Evolutionary conservation across 768 basidiomycete species (phyloP), one percentile per base, ranked within the genome.

Genomic region (Daedalea quercina): DNA sequence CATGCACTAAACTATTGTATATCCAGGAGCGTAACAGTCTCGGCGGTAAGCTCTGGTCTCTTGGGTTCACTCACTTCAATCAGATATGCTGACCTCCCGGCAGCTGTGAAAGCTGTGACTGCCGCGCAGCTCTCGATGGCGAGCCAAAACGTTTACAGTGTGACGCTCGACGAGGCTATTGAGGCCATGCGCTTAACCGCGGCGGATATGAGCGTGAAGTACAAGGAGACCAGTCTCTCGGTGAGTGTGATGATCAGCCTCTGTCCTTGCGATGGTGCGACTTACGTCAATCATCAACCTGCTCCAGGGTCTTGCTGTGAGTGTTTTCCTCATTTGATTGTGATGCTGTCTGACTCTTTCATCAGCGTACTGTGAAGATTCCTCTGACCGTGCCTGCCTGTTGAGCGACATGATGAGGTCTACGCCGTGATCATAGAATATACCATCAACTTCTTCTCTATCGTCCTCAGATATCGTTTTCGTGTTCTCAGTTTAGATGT

Each of bases 61-160:
- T 28, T 6, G 31, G 3, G 31, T 28, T 7, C 3, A 11, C 31
- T 47, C 25, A 24, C n/a, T n/a, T n/a, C n/a, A n/a, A n/a, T n/a
- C 25, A 37, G n/a, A 24, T 15, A 11, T 31, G 28, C 11, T 3
- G 42, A 15, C n/a, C 20, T n/a, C 17, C 22, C 54, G 47, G 24
- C 53, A 87, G 93, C 93, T 51, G 91, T 94, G 48, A 94, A 95
- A 68, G 92, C 91, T 2, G 78, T 94, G 43, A 94, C 92, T 19
- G 94, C 94, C 11, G 94, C 94, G 19, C 95, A 97, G 65, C 77
- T 97, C 3, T 91, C 94, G 8, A 87, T 96, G 80, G 92, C 94
- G 9, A 90, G 90, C 55, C 81, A 90, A 62, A 94, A 90, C 0
- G 77, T 89, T 13, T 92, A 92, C 61, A 81, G 84, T 31, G 92